phyloP scores from a whole-genome alignment of 2,329 filamentous ascomycete species.

The Fusarium algeriense region DNA sequence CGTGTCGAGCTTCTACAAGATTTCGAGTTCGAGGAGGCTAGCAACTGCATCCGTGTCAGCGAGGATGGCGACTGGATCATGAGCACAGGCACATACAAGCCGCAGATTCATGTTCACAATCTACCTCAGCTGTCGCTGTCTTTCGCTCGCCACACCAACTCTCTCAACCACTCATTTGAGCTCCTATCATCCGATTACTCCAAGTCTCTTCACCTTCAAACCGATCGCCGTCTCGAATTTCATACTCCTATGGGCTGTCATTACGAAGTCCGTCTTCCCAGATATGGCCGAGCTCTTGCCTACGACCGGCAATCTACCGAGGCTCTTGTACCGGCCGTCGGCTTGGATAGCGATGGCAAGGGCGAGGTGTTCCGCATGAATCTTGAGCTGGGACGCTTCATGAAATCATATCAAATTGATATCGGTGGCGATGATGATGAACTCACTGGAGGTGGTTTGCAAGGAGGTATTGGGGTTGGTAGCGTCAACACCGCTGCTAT shows the following conservation, averaged over 20 bases:
- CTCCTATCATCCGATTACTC: constrained; percentile 91
- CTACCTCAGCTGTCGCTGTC: constrained; percentile 94
- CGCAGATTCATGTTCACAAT: constrained; percentile 89
- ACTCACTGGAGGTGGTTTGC: constrained; percentile 77
- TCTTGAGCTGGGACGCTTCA: constrained; percentile 90
- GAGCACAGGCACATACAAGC: constrained; percentile 84
- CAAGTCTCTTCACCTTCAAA: constrained; percentile 93
- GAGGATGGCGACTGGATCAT: constrained; percentile 98
- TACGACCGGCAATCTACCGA: constrained; percentile 88
- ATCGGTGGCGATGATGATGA: constrained; percentile 89
- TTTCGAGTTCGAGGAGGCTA: constrained; percentile 97
- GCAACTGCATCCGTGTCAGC: constrained; percentile 87
- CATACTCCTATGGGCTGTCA: constrained; percentile 91
- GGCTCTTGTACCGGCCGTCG: constrained; percentile 87
- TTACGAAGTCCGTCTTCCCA: constrained; percentile 87
- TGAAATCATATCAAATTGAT: constrained; percentile 93
- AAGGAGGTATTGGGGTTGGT: constrained; percentile 87
- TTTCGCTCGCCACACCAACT: constrained; percentile 90
- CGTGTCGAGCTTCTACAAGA: constrained; percentile 96
- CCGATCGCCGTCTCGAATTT: constrained; percentile 91
- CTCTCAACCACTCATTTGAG: constrained; percentile 90
- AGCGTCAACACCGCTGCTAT: constrained; percentile 89
- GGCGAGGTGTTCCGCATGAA: constrained; percentile 96
- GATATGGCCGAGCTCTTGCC: constrained; percentile 90
- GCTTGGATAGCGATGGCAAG: constrained; percentile 84